Evolutionary conservation across 176 grass and related monocot species (phyloP).

Genomic region (Musa beccarii): DNA sequence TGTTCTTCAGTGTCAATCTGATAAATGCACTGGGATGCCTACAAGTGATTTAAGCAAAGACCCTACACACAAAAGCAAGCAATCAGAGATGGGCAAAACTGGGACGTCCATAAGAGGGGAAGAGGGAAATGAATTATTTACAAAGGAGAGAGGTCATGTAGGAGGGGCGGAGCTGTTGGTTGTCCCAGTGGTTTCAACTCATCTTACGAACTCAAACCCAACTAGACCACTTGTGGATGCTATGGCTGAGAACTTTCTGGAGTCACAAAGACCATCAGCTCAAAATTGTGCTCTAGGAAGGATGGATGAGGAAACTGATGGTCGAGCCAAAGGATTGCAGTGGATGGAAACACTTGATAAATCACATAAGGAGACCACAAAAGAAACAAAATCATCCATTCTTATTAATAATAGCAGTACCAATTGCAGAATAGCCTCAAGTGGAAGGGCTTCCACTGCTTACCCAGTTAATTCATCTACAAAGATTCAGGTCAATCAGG

Average conservation of each 20-base stretch:
- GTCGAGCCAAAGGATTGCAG: slow-evolving; percentile 27
- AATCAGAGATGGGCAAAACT: background rate
- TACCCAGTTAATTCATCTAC: slow-evolving; percentile 21
- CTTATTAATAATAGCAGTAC: slow-evolving; percentile 22
- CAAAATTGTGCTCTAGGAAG: slow-evolving; percentile 29
- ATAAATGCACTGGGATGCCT: background rate
- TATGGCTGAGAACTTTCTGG: slow-evolving; percentile 35
- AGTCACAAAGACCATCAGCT: slow-evolving; percentile 46
- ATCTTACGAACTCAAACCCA: slow-evolving; percentile 18
- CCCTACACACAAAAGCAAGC: background rate
- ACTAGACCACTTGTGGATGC: slow-evolving; percentile 15
- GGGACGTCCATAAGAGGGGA: background rate
- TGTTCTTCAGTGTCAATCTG: background rate
- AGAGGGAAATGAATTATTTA: slow-evolving; percentile 6
- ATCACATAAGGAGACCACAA: slow-evolving; percentile 23
- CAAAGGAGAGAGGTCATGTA: slow-evolving; percentile 5
- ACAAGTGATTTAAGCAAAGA: slow-evolving; percentile 13
- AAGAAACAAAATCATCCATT: slow-evolving; percentile 10
- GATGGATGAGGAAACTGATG: slow-evolving; percentile 38
- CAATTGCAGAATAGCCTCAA: slow-evolving; percentile 21
- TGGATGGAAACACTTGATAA: slow-evolving; percentile 31
- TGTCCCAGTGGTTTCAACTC: slow-evolving; percentile 2
- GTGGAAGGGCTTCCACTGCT: slow-evolving; percentile 6
- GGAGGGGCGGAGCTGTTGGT: slow-evolving; percentile 18
- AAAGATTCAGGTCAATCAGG: slow-evolving; percentile 34